A percentile compares a stretch with the other conserved stretches of the same genome.
phyloP scores from a whole-genome alignment of 441 rosid species.

The Populus hybrid region DNA sequence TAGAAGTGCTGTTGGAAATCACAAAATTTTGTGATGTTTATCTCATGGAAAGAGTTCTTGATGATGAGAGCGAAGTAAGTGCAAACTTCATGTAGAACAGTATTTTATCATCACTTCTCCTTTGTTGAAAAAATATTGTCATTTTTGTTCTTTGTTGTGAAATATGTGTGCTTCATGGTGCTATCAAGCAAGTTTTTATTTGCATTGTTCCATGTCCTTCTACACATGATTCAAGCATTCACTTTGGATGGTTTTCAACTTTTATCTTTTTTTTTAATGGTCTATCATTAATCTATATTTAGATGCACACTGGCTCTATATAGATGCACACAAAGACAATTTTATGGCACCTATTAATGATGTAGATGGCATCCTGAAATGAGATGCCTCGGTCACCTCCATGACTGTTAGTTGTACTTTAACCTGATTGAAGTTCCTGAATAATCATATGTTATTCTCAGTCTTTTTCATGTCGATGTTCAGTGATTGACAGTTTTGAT shows the following conservation, averaged over 20 bases:
- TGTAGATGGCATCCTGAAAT: not conserved
- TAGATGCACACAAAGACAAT: not conserved
- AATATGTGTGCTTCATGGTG: not conserved
- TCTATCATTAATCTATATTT: not conserved
- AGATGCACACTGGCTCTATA: not conserved
- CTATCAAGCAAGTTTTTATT: not conserved
- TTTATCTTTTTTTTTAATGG: not conserved
- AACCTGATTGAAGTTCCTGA: not conserved
- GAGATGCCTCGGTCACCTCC: not conserved
- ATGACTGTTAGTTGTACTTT: not conserved
- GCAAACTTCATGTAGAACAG: not conserved
- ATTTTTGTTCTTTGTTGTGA: not conserved
- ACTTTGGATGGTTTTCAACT: not conserved
- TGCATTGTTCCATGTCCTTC: not conserved
- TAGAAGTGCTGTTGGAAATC: slow-evolving; percentile 90
- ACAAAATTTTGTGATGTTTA: slow-evolving; percentile 88
- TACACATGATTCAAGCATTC: not conserved
- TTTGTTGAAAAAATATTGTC: not conserved
- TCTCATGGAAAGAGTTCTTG: slow-evolving; percentile 97
- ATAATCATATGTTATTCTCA: not conserved
- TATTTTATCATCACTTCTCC: not conserved
- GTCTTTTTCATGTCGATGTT: not conserved
- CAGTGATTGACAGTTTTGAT: not conserved
- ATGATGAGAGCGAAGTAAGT: slow-evolving; percentile 51
- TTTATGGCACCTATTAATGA: not conserved